Percentiles rank a stretch among this genome's conserved stretches.
phyloP scores from a whole-genome alignment of 2,329 filamentous ascomycete species.

The Colletotrichum tropicicola region DNA sequence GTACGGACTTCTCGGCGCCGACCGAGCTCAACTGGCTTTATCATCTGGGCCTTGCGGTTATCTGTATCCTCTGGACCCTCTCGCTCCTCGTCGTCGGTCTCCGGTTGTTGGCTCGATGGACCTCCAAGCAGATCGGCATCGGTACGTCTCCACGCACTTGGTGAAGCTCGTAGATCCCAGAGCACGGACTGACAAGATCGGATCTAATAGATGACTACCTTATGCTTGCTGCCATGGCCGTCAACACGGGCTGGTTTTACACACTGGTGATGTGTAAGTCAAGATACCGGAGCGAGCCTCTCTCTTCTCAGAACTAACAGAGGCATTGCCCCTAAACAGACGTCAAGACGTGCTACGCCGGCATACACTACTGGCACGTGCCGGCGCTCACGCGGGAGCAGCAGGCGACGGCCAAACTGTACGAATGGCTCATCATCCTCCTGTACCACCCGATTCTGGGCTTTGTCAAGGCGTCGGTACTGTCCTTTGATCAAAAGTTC shows the following conservation, averaged over 20 bases:
- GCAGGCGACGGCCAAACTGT: constrained; percentile 28
- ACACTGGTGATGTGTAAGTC: constrained; percentile 36
- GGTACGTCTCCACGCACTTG: constrained; percentile 19
- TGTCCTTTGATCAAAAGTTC: constrained; percentile 52
- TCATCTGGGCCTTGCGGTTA: constrained; percentile 28
- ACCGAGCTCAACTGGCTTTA: constrained; percentile 29
- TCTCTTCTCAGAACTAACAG: not conserved
- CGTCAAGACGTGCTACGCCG: constrained; percentile 30
- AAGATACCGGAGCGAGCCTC: not conserved
- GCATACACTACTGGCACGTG: constrained; percentile 31
- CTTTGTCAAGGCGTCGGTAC: constrained; percentile 53
- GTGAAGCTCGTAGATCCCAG: not conserved
- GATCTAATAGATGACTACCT: constrained; percentile 35
- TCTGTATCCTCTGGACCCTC: constrained; percentile 27
- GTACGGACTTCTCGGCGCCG: constrained; percentile 28
- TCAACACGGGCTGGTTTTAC: constrained; percentile 32
- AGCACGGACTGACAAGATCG: constrained; percentile 7
- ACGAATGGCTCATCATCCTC: constrained; percentile 33
- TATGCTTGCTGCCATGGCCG: constrained; percentile 33
- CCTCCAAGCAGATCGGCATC: constrained; percentile 28
- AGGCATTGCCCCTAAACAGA: constrained; percentile 5
- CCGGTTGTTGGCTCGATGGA: constrained; percentile 27
- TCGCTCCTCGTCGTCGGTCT: constrained; percentile 23
- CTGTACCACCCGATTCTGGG: constrained; percentile 32
- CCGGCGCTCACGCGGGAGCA: constrained; percentile 27